Conservation (phyloP, 441 rosid genomes). For the Metrosideros polymorpha region DNA sequence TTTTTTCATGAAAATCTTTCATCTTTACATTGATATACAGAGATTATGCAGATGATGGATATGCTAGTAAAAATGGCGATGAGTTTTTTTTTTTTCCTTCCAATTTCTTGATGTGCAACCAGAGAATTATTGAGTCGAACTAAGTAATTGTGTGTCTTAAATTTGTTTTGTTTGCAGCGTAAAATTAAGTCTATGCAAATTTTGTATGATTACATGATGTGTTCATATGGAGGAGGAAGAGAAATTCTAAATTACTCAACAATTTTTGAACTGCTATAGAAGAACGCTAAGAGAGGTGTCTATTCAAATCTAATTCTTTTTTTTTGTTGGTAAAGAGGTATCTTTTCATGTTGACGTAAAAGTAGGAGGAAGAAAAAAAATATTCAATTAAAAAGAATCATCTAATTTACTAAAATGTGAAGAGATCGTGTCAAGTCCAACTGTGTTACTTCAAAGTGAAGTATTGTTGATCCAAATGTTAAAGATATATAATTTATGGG, state of each 20-base stretch:
- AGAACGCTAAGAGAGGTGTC: background rate
- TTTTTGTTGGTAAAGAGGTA: background rate
- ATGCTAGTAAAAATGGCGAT: background rate
- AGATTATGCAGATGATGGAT: background rate
- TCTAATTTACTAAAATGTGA: no score
- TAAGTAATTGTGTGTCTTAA: accelerated
- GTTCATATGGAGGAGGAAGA: background rate
- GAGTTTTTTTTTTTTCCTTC: background rate
- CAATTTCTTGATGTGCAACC: no score
- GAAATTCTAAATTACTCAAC: background rate
- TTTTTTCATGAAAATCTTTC: background rate
- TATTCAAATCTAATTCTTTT: background rate
- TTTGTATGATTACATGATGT: background rate
- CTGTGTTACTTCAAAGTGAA: no score
- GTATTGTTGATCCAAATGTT: no score
- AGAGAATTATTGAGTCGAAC: background rate
- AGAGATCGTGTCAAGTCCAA: no score
- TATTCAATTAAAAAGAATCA: no score
- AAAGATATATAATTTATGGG: no score
- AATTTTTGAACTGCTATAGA: background rate
- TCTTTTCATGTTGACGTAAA: no score
- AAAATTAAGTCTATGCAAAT: background rate
- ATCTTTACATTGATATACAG: background rate
- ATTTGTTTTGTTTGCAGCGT: background rate
- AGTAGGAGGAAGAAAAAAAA: no score